Evolutionary conservation across 2,329 filamentous ascomycete genomes (phyloP).

Genomic region (Ilyonectria destructans): DNA sequence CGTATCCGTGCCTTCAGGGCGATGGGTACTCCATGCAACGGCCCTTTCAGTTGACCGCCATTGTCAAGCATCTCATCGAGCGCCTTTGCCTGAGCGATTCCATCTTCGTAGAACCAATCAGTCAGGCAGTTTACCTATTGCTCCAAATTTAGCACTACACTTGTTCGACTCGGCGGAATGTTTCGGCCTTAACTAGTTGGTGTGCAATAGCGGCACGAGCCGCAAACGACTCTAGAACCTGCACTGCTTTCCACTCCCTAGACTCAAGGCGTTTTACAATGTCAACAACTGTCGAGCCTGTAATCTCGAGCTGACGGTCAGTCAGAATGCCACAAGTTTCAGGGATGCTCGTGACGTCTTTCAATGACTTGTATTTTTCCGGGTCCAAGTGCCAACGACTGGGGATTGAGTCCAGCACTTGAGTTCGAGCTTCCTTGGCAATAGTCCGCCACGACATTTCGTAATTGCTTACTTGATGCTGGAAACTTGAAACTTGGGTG

Average conservation of each 20-base stretch:
- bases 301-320: too few species aligned
- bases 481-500: too few species aligned
- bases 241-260: slow-evolving; percentile 19
- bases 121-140: slow-evolving; percentile 32
- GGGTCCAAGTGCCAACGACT: too few species aligned
- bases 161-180: neutral
- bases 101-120: slow-evolving; percentile 36
- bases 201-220: slow-evolving; percentile 32
- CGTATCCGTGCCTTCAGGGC: slow-evolving; percentile 52
- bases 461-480: too few species aligned
- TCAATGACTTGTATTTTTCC: too few species aligned
- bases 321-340: too few species aligned
- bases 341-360: too few species aligned
- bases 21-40: slow-evolving; percentile 74
- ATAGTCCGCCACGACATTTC: too few species aligned
- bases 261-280: too few species aligned
- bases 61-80: slow-evolving; percentile 24
- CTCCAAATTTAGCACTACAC: neutral
- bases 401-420: too few species aligned
- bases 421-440: too few species aligned
- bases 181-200: slow-evolving; percentile 23
- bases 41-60: slow-evolving; percentile 46
- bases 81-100: slow-evolving; percentile 18
- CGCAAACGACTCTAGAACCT: slow-evolving; percentile 27
- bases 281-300: too few species aligned